Base-by-base conservation (phyloP, 352 stramenopile genomes). In the Phytophthora litchii region DNA sequence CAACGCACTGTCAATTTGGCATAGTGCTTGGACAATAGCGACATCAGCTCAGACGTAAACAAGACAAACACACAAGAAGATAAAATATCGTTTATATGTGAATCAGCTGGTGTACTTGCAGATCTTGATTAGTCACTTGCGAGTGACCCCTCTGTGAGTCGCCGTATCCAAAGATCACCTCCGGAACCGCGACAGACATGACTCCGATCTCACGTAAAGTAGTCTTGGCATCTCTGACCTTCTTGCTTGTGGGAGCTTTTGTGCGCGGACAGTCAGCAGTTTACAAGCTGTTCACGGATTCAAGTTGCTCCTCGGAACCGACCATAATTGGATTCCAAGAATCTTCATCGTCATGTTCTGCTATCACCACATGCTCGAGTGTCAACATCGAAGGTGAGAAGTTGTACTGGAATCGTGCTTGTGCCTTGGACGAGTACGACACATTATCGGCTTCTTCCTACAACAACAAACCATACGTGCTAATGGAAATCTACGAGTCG, bases 401-500 rank as follows among this genome's bases (percentile, higher is more conserved):
- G 19, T 55, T 72, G 61, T 76, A 71, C 37, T 61, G 54, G 54
- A 49, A 63, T 47, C 68, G 67, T 55, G 41, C 42, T 34, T 73
- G 64, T 19, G 40, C 56, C 3, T 52, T 59, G 10, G 29, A 52
- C 3, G 31, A 35, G 17, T 69, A 68, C 54, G 31, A 53, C 17
- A 38, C 21, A 25, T 7, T 67, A 25, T 48, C 66, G 4, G 23
- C 29, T 27, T 54, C 56, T 47, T 35, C 42, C 7, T 80, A 71
- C 32, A 60, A 27, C 11, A 41, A 35, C 25, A 59, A 67, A 12
- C 55, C 60, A 23, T 74, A 68, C 29, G 47, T 74, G 11, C 12
- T 72, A 23, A 70, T 80, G 63, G 59, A 80, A 41, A 70, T 76
- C 13, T 80, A 76, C 55, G 41, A 72, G 16, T 60, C 55, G 0